Evolutionary conservation across 169 alveolate species (phyloP).

Genomic region (Neospora caninum): DNA sequence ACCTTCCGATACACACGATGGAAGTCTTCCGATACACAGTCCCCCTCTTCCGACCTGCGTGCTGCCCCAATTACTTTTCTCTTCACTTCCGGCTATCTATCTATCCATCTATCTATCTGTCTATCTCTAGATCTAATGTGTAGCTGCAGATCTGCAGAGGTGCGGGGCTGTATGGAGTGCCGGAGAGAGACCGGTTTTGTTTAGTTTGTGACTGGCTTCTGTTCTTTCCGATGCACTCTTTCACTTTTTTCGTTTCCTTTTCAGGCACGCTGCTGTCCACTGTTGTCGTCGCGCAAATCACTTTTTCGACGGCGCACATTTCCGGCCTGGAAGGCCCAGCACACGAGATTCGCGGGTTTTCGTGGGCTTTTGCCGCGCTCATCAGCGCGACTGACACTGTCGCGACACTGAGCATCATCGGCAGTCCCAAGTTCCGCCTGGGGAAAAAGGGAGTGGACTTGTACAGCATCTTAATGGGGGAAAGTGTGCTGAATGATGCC

Average conservation of each 20-base stretch:
- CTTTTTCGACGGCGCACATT: background rate
- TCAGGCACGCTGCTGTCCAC: conserved; percentile 24
- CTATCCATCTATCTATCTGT: too few species aligned
- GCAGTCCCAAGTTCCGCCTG: conserved; percentile 25
- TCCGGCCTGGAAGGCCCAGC: conserved; percentile 31
- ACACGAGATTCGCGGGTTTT: background rate
- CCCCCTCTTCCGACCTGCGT: too few species aligned
- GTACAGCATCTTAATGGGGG: conserved; percentile 44
- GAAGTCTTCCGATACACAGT: too few species aligned
- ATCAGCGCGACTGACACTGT: conserved; percentile 61
- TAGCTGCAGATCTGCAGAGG: too few species aligned
- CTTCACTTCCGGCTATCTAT: too few species aligned
- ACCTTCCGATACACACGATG: background rate
- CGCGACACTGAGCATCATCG: conserved; percentile 44
- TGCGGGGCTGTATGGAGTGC: too few species aligned
- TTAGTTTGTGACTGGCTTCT: background rate
- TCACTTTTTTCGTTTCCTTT: background rate
- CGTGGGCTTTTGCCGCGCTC: conserved; percentile 50
- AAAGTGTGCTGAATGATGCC: conserved; percentile 60
- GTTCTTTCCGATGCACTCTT: background rate
- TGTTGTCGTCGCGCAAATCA: background rate
- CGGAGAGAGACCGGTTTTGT: too few species aligned
- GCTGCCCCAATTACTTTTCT: too few species aligned
- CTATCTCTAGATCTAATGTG: too few species aligned
- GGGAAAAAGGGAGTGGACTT: conserved; percentile 30